A percentile compares a stretch with the other conserved stretches of the same genome.
phyloP scores from a whole-genome alignment of 208 protist species.

The Acanthamoeba sp. region DNA sequence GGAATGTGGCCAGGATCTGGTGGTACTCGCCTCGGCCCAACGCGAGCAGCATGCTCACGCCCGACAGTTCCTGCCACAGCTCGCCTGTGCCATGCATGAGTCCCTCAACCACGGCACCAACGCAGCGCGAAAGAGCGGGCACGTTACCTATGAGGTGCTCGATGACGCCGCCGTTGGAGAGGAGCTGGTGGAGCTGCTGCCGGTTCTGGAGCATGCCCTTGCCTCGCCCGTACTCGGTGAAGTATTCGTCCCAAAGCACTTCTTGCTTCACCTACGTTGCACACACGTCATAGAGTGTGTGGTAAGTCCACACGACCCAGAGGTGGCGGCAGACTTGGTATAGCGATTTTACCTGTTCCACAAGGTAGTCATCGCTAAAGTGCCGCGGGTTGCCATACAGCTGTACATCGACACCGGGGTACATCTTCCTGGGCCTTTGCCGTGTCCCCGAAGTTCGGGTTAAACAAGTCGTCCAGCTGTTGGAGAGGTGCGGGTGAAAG shows the following conservation, averaged over 20 bases:
- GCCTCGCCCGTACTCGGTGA: slow-evolving; percentile 44
- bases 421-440: slow-evolving; percentile 3
- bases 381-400: slow-evolving; percentile 58
- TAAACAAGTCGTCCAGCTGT: background rate
- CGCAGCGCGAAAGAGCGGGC: background rate
- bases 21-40: slow-evolving; percentile 52
- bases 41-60: background rate
- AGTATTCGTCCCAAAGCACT: slow-evolving; percentile 65
- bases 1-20: slow-evolving; percentile 33
- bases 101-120: background rate
- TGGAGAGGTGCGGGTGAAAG: background rate
- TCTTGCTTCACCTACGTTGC: slow-evolving; percentile 26
- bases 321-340: background rate
- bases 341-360: slow-evolving; percentile 46
- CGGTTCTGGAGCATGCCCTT: slow-evolving; percentile 39
- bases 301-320: too few species aligned
- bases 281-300: background rate
- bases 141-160: slow-evolving; percentile 59
- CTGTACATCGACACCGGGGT: slow-evolving; percentile 40
- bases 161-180: slow-evolving; percentile 62
- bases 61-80: slow-evolving; percentile 61
- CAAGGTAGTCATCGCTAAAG: slow-evolving; percentile 64
- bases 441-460: background rate
- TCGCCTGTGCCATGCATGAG: slow-evolving; percentile 3
- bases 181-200: slow-evolving; percentile 61